Conservation (phyloP, 306 rosid genomes). For the Cucumis hystrix region DNA sequence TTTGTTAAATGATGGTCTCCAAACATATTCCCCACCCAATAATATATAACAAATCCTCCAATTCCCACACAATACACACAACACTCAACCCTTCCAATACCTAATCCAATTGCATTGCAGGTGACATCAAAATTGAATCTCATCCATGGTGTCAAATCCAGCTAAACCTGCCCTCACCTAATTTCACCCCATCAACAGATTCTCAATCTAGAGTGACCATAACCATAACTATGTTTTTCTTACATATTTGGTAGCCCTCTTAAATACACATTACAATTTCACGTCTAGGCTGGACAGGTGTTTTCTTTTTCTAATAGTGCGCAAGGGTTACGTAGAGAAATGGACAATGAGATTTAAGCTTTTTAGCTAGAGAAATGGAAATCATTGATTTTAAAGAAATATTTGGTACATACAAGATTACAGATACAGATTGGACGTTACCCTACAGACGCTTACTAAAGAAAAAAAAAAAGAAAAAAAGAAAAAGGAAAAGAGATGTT, state of each 20-base stretch:
- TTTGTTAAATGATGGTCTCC: background rate
- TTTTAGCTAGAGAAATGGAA: background rate
- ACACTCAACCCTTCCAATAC: background rate
- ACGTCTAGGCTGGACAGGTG: background rate
- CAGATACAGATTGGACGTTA: background rate
- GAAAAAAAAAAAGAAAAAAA: background rate
- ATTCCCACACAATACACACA: background rate
- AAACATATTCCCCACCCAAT: background rate
- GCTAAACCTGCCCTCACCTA: slow-evolving; percentile 6
- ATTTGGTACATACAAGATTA: slow-evolving; percentile 5
- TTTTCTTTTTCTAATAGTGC: background rate
- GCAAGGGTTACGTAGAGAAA: background rate
- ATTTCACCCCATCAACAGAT: background rate
- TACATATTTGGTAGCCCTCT: background rate
- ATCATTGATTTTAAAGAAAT: background rate
- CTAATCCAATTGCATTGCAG: background rate
- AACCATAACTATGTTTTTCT: background rate
- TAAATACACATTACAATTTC: background rate
- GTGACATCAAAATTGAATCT: background rate
- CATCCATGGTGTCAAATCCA: background rate
- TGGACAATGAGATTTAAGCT: background rate
- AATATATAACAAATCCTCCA: background rate
- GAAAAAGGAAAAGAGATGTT: background rate
- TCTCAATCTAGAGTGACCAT: background rate
- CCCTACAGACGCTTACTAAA: background rate